A percentile compares a stretch with the other conserved stretches of the same genome.
phyloP scores from a whole-genome alignment of 1,139 yeast genomes.

The Yamadazyma mexicana region DNA sequence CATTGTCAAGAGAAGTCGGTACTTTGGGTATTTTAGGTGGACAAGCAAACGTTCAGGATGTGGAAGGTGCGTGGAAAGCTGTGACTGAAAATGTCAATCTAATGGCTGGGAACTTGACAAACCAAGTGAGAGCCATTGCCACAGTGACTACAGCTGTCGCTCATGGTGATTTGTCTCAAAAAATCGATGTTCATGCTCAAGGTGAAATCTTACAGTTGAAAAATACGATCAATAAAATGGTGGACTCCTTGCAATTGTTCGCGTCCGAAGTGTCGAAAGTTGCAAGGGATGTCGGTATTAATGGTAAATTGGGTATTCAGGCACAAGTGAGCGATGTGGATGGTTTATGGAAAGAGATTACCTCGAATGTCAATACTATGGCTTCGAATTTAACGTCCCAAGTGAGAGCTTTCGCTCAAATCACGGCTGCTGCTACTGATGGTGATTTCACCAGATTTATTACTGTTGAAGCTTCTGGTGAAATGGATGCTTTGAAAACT shows the following conservation, averaged over 20 bases:
- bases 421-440: constrained; percentile 91
- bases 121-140: constrained; percentile 87
- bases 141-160: constrained; percentile 93
- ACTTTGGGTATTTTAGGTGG: constrained; percentile 89
- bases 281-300: constrained; percentile 90
- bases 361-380: constrained; percentile 92
- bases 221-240: constrained; percentile 86
- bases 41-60: constrained; percentile 89
- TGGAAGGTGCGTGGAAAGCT: constrained; percentile 93
- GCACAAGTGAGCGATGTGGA: constrained; percentile 90
- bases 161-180: constrained; percentile 84
- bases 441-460: constrained; percentile 89
- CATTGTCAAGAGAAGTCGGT: constrained; percentile 85
- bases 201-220: constrained; percentile 81
- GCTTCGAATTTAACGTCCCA: constrained; percentile 88
- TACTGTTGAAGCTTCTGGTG: constrained; percentile 90
- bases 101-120: constrained; percentile 87
- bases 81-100: constrained; percentile 86
- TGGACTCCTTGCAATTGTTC: constrained; percentile 82
- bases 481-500: constrained; percentile 90
- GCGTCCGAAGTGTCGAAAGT: constrained; percentile 88
- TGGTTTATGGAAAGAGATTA: constrained; percentile 89
- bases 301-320: constrained; percentile 88
- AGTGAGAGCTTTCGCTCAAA: constrained; percentile 91
- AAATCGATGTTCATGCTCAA: constrained; percentile 86